Base-by-base conservation (phyloP, 2,329 filamentous ascomycete species). In the Emericellopsis atlantica region DNA sequence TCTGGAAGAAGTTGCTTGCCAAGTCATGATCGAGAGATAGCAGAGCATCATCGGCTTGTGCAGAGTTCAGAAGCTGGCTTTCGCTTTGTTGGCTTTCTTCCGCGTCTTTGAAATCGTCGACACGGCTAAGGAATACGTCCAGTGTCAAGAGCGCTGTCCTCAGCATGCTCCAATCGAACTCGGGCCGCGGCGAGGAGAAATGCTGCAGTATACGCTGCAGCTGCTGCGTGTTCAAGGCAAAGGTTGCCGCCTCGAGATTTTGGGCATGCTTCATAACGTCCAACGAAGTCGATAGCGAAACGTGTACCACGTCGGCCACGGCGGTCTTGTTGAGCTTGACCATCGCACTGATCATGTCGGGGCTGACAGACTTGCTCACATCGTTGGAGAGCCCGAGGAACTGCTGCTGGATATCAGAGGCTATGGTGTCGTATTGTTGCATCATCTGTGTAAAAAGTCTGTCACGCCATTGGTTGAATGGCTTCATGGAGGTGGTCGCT, bases 361-460 rank as follows among this genome's bases (percentile, higher is more conserved):
- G 56, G 41, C 58, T 64, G 32, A 75, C 56, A 1, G 56, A 54
- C 15, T 53, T 58, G 39, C 61, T 42, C 32, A 57, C 57, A 40
- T 70, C 64, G 41, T 62, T 66, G 4, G 70, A 62, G 48, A 79
- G 56, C 11, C 60, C 60, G n/a, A 62, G 46, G 23, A 74, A 61
- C 49, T 79, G 74, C 45, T 71, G 66, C 40, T 76, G 65, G 45
- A 78, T 69, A 40, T 78, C 74, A 1, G 64, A 58, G 8, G 69
- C 70, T 3, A 71, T 71, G 3, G 69, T 73, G 40, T 70, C 61
- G 49, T 75, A 78, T 45, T 81, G 74, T 7, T 71, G 63, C 33
- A 78, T 55, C 18, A 76, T 64, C 43, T 75, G 70, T 41, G 68
- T 65, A 47, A 79, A 76, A 26, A 81, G 66, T 16, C 60, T 64